Conservation (phyloP, 73 alveolate genomes). For the Paramecium tetraurelia region DNA sequence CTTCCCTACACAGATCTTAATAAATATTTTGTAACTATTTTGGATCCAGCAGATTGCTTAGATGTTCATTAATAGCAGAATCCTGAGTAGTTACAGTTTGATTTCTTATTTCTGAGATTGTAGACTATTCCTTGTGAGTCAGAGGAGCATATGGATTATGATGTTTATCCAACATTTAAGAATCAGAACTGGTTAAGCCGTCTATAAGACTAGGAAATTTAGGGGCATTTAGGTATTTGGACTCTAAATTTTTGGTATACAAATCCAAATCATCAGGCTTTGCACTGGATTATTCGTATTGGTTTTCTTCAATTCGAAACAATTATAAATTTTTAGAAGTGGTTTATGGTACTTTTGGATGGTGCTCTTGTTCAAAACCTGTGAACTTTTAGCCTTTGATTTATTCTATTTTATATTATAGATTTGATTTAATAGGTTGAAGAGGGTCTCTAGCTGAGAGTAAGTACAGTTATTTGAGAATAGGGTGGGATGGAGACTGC, state of each 20-base stretch:
- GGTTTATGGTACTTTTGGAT: background rate
- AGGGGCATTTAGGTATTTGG: background rate
- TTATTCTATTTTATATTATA: background rate
- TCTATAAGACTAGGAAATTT: background rate
- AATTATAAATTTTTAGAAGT: background rate
- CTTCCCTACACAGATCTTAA: background rate
- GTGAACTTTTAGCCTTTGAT: background rate
- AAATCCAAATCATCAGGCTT: background rate
- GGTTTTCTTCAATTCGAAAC: background rate
- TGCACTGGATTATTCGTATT: constrained; percentile 28
- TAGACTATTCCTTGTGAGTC: constrained; percentile 9
- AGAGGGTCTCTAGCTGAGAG: background rate
- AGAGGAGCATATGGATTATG: background rate
- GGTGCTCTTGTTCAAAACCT: background rate
- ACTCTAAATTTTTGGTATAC: constrained; percentile 14
- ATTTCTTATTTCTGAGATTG: background rate
- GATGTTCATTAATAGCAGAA: constrained; percentile 34
- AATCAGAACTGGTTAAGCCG: constrained; percentile 9
- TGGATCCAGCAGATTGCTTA: background rate
- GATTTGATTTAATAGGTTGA: background rate
- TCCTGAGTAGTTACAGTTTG: background rate
- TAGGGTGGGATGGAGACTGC: background rate
- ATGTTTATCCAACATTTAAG: background rate
- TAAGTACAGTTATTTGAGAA: background rate
- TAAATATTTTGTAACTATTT: background rate